Evolutionary conservation across 2,329 filamentous ascomycete genomes (phyloP).

Genomic region (Cytospora leucostoma): DNA sequence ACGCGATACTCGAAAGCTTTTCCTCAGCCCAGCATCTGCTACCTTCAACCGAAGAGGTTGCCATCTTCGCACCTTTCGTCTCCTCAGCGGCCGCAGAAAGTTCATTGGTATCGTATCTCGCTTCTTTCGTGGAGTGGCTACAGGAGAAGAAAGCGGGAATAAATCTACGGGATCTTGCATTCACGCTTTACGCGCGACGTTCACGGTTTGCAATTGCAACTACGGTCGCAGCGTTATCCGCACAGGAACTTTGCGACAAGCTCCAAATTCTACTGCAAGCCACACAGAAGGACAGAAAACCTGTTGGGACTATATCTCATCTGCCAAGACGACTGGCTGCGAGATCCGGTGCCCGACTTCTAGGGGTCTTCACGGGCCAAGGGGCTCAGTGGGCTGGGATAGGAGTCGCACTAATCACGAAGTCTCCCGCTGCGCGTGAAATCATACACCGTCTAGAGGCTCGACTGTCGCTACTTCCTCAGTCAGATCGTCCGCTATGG

Average conservation of each 20-base stretch:
- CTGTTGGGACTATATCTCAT: neutral
- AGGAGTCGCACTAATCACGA: conserved; percentile 36
- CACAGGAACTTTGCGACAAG: neutral
- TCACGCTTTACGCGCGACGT: conserved; percentile 32
- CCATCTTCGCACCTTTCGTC: conserved; percentile 32
- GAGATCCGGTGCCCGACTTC: too few species aligned
- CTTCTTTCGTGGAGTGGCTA: conserved; percentile 26
- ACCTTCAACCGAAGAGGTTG: conserved; percentile 9
- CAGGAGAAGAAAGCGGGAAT: conserved; percentile 14
- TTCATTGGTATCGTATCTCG: conserved; percentile 33
- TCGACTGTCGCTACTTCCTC: conserved; percentile 5
- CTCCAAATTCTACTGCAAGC: neutral
- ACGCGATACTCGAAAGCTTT: conserved; percentile 20
- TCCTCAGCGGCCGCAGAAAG: conserved; percentile 34
- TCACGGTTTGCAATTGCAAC: conserved; percentile 32
- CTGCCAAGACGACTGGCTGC: neutral
- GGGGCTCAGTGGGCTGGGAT: conserved; percentile 39
- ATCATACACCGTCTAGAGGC: conserved; percentile 13
- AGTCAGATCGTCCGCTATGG: too few species aligned
- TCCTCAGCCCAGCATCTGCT: neutral
- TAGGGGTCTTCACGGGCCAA: conserved; percentile 39
- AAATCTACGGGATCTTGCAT: conserved; percentile 30
- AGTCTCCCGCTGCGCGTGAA: conserved; percentile 30
- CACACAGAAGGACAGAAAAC: neutral
- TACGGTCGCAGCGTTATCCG: conserved; percentile 29